These are phyloP conservation scores for Trifolium subterraneum DNA, from an alignment of 306 rosid species.

Conservation along the genomic window DNA sequence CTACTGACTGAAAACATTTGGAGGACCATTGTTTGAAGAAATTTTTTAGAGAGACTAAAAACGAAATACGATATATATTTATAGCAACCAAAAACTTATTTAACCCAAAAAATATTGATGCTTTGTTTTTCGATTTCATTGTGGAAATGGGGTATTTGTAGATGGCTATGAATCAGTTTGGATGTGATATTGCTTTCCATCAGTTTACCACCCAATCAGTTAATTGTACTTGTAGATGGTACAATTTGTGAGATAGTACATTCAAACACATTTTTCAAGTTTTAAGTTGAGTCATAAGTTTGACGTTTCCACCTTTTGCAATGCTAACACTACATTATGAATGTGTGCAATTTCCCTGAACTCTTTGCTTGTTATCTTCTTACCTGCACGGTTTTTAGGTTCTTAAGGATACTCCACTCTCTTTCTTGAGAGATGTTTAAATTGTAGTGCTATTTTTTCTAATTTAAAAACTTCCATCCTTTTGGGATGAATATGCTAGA, in stretches of 20 bases:
- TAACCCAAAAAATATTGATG: constrained; percentile 5
- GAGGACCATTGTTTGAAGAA: no score
- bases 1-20: no score
- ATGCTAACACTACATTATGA: not conserved
- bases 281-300: constrained; percentile 3
- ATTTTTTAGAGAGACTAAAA: no score
- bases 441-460: not conserved
- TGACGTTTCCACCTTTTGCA: not conserved
- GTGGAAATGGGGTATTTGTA: not conserved
- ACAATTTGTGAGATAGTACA: not conserved
- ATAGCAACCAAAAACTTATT: no score
- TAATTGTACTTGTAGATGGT: not conserved
- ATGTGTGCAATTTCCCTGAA: not conserved
- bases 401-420: not conserved
- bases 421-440: constrained; percentile 5
- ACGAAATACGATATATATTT: no score
- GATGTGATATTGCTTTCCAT: constrained; percentile 1
- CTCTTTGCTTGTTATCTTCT: not conserved
- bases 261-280: not conserved
- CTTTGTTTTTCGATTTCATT: not conserved
- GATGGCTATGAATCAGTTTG: not conserved
- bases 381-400: not conserved
- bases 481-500: not conserved
- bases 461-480: not conserved
- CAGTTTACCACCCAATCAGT: constrained; percentile 6